A percentile compares a stretch with the other conserved stretches of the same genome.
These are phyloP conservation scores for Eucalyptus curtisii DNA, from an alignment of 345 rosid genomes.

Conservation along the genomic window DNA sequence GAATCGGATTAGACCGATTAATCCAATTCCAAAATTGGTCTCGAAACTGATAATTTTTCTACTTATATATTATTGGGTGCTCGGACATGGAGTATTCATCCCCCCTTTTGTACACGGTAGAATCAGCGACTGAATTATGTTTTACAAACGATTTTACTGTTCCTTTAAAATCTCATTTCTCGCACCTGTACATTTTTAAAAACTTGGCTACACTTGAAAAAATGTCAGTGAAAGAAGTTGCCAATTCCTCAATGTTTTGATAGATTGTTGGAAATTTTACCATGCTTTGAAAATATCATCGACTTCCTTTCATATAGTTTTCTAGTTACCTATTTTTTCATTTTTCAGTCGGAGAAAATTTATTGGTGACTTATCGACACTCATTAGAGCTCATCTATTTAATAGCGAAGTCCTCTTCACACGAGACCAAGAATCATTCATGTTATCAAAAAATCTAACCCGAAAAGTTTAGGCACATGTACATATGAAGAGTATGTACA, in stretches of 20 bases:
- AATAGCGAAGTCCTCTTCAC: neutral
- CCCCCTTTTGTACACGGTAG: neutral
- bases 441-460: neutral
- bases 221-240: neutral
- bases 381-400: fast-evolving
- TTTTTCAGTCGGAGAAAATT: neutral
- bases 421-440: neutral
- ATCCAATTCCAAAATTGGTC: too few species aligned
- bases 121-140: neutral
- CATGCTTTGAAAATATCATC: neutral
- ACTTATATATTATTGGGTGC: neutral
- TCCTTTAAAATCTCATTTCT: neutral
- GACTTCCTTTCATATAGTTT: neutral
- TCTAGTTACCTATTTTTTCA: neutral
- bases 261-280: neutral
- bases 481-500: neutral
- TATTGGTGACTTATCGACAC: neutral
- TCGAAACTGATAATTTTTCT: neutral
- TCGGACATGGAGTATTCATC: neutral
- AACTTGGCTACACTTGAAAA: neutral
- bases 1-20: fast-evolving
- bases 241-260: neutral
- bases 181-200: neutral
- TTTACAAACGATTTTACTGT: neutral
- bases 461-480: neutral